A percentile compares a stretch with the other conserved stretches of the same genome.
These are phyloP conservation scores for Pseudotsuga menziesii DNA, from an alignment of 75 land plant species.

Conservation along the genomic window DNA sequence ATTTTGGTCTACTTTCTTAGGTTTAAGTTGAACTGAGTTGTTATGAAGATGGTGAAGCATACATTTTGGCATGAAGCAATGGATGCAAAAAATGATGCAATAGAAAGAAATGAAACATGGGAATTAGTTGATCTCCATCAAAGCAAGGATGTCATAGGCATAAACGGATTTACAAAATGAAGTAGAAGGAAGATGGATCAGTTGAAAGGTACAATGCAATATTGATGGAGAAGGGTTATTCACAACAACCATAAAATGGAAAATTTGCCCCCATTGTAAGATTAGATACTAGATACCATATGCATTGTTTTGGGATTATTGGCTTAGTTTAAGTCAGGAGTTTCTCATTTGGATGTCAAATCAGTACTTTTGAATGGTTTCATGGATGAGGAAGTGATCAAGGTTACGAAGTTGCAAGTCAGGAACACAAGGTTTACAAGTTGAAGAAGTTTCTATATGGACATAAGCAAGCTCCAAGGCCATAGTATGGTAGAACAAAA, in stretches of 20 bases:
- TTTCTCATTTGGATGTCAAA: background rate
- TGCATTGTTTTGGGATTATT: background rate
- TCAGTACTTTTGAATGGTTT: background rate
- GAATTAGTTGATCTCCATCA: background rate
- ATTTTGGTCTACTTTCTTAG: too few species aligned
- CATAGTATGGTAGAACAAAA: too few species aligned
- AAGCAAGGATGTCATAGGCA: background rate
- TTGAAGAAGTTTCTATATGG: too few species aligned
- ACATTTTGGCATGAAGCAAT: too few species aligned
- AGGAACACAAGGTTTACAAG: background rate
- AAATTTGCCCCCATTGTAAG: background rate
- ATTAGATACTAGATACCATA: too few species aligned
- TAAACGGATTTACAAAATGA: background rate
- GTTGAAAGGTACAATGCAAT: background rate
- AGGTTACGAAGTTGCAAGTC: background rate
- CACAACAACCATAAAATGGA: background rate
- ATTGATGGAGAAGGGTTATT: background rate
- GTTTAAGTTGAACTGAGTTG: too few species aligned
- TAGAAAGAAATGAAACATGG: background rate
- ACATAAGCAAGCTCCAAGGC: background rate
- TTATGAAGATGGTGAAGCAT: too few species aligned
- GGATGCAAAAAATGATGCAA: background rate
- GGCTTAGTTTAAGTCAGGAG: background rate
- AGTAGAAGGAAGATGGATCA: background rate
- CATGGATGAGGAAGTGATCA: background rate